phyloP scores from a whole-genome alignment of 768 basidiomycete genomes.

The Clitopilus hobsonii region DNA sequence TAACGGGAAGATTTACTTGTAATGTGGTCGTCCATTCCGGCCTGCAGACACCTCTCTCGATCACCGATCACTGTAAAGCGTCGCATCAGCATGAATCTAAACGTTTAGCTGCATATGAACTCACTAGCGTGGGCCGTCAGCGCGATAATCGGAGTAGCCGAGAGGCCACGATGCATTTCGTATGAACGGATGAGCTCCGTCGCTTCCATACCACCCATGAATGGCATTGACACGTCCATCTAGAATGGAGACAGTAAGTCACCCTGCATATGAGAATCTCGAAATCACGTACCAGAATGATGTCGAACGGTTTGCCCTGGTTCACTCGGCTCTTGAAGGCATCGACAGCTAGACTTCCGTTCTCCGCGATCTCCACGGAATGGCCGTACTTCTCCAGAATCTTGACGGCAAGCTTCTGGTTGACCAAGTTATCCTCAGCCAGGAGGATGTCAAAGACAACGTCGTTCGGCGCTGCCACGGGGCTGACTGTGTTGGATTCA shows the following conservation, averaged over 20 bases:
- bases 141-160: constrained; percentile 89
- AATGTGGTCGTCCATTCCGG: constrained; percentile 71
- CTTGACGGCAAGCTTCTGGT: constrained; percentile 95
- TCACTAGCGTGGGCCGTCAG: constrained; percentile 94
- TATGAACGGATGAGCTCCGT: constrained; percentile 87
- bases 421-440: constrained; percentile 95
- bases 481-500: constrained; percentile 90
- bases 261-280: too few relatives aligned
- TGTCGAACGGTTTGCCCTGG: constrained; percentile 76
- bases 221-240: constrained; percentile 99
- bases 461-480: constrained; percentile 81
- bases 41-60: constrained; percentile 44
- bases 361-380: constrained; percentile 94
- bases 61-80: constrained; percentile 71
- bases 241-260: too few relatives aligned
- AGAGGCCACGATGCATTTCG: constrained; percentile 60
- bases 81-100: neutral
- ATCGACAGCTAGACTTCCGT: constrained; percentile 90
- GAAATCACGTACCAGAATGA: constrained; percentile 70
- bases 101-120: constrained; percentile 26
- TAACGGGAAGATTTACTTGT: constrained; percentile 44
- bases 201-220: constrained; percentile 99
- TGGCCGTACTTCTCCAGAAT: constrained; percentile 96
- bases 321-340: constrained; percentile 78
- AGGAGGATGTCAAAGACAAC: constrained; percentile 88